Evolutionary conservation across 1,284 basidiomycete genomes (phyloP), one percentile per base, ranked within the genome.

Genomic region (Leccinum griseonigrum): DNA sequence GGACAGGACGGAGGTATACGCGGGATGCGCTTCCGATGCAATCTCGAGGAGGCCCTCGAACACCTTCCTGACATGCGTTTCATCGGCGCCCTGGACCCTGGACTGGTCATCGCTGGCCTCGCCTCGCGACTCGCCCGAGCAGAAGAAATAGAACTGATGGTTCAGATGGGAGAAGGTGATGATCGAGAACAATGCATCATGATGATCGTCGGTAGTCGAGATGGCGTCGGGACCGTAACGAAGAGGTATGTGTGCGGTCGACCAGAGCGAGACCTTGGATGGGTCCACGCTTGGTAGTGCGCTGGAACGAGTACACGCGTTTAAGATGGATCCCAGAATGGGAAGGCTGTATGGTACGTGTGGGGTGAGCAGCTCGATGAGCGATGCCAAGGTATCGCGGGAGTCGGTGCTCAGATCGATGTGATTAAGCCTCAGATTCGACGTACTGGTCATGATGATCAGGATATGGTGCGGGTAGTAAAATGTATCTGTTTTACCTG

Each of bases 121-220:
- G 2, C 8, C 5, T 28, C 36, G 48, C n/a, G 63, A 64, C 1
- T 65, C 63, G 34, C 54, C 59, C 1, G 64, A 68, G 29, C 69
- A 72, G 50, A 70, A 68, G 26, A 65, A 63, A 18, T 38, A 31
- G 50, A 66, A 71, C 6, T 64, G 63, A 4, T 57, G 40, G 16
- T 58, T 61, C 1, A 38, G 2, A 54, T 63, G 65, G 31, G 60
- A 68, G 51, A 64, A 73, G 10, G 40, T n/a, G 36, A 63, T n/a
- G 16, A 71, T 38, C 3, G 70, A 72, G 60, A 68, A 51, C 38
- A 40, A 40, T 9, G 38, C 38, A 40, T 40, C 14, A 16, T 38
- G 7, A 16, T 38, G 36, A 38, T 38, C n/a, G 40, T 43, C 40
- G 1, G 16, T 40, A 3, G 43, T 18, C 10, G 43, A 46, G n/a